Percentiles rank a stretch among this genome's conserved stretches.
Conservation (phyloP, 805 yeast genomes). For the Ogataea minuta region DNA sequence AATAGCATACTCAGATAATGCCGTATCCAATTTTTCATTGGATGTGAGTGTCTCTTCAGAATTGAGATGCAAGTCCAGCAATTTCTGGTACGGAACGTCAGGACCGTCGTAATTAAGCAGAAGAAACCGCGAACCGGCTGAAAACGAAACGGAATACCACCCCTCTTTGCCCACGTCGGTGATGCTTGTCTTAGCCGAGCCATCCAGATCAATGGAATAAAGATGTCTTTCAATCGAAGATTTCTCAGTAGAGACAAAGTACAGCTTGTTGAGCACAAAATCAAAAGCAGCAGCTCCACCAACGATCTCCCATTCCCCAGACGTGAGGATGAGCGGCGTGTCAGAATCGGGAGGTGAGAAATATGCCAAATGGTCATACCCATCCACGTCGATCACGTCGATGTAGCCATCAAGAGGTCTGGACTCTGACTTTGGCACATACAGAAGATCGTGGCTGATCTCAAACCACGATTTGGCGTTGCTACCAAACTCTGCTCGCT, state of each 20-base stretch:
- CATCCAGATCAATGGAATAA: conserved; percentile 61
- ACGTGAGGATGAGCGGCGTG: conserved; percentile 57
- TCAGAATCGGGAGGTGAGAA: conserved; percentile 67
- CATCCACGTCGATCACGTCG: conserved; percentile 66
- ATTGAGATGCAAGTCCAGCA: conserved; percentile 51
- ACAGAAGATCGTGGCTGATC: conserved; percentile 60
- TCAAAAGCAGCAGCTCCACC: conserved; percentile 67
- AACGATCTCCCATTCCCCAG: conserved; percentile 91
- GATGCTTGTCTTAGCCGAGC: conserved; percentile 40
- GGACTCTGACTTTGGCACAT: conserved; percentile 51
- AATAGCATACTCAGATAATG: conserved; percentile 45
- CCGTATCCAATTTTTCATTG: conserved; percentile 42
- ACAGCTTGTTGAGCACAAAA: conserved; percentile 47
- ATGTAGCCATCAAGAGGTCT: conserved; percentile 68
- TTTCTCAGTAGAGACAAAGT: conserved; percentile 71
- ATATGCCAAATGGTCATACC: conserved; percentile 77
- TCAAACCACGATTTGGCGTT: conserved; percentile 73
- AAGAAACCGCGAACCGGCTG: conserved; percentile 73
- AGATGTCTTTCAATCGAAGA: conserved; percentile 84
- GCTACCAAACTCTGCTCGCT: conserved; percentile 46
- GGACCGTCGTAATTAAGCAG: conserved; percentile 79
- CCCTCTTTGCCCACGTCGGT: conserved; percentile 59
- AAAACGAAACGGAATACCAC: conserved; percentile 69
- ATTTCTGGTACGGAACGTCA: conserved; percentile 69
- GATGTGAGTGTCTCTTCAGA: conserved; percentile 42